These are phyloP conservation scores for Sclerospora graminicola DNA, from an alignment of 352 stramenopile genomes.

Conservation along the genomic window DNA sequence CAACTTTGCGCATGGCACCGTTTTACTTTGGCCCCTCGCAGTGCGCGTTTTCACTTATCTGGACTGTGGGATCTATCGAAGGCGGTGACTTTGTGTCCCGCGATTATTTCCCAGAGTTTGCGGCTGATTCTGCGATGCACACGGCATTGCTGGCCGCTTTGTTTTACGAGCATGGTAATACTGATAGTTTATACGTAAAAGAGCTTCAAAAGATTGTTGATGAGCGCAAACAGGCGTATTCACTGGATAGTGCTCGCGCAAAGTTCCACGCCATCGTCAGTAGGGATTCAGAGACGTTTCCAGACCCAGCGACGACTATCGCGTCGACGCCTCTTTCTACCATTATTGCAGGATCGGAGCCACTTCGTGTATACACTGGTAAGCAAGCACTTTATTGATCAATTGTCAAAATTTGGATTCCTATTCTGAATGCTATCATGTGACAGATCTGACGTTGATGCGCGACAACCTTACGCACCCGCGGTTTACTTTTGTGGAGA, in stretches of 20 bases:
- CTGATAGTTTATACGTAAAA: slow-evolving; percentile 18
- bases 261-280: slow-evolving; percentile 34
- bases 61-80: slow-evolving; percentile 31
- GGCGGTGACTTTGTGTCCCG: slow-evolving; percentile 33
- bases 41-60: slow-evolving; percentile 42
- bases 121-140: slow-evolving; percentile 21
- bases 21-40: slow-evolving; percentile 34
- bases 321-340: slow-evolving; percentile 16
- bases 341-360: slow-evolving; percentile 11
- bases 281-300: slow-evolving; percentile 24
- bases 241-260: slow-evolving; percentile 20
- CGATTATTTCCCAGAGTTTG: slow-evolving; percentile 32
- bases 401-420: not conserved
- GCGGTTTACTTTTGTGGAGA: slow-evolving; percentile 29
- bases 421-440: not conserved
- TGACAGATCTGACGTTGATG: slow-evolving; percentile 26
- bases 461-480: slow-evolving; percentile 31
- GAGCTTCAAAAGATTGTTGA: slow-evolving; percentile 19
- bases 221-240: slow-evolving; percentile 21
- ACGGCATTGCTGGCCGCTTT: slow-evolving; percentile 26
- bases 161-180: slow-evolving; percentile 28
- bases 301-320: slow-evolving; percentile 18
- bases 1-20: slow-evolving; percentile 39
- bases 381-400: not conserved
- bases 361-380: slow-evolving; percentile 30